phyloP scores from a whole-genome alignment of 164 flowering plant genomes.

The Litsea cubeba region DNA sequence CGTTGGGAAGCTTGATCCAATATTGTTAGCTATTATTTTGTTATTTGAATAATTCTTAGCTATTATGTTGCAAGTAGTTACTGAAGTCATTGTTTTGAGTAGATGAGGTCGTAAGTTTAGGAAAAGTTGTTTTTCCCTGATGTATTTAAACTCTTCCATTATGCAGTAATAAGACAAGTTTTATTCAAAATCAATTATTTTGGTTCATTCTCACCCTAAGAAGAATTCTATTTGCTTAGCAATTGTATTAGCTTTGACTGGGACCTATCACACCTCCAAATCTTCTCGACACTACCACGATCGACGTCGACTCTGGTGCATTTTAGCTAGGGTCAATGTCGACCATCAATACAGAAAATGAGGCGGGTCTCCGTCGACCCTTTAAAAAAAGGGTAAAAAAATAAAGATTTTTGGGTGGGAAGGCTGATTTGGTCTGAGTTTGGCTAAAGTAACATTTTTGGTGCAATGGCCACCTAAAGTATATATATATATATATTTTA shows the following conservation, averaged over 20 bases:
- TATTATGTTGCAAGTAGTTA: background rate
- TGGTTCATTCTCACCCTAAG: background rate
- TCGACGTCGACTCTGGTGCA: too few relatives aligned
- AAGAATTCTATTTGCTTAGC: background rate
- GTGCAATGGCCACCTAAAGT: too few relatives aligned
- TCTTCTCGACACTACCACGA: too few relatives aligned
- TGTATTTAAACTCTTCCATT: background rate
- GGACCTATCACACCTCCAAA: slow-evolving; percentile 7
- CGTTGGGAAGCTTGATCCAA: too few relatives aligned
- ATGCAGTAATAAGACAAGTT: background rate
- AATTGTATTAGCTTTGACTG: background rate
- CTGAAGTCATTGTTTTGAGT: background rate
- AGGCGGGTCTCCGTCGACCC: too few relatives aligned
- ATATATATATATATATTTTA: fast-evolving
- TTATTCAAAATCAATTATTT: background rate
- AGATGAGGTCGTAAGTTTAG: background rate
- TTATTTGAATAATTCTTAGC: background rate
- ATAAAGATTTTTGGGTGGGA: too few relatives aligned
- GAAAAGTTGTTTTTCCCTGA: background rate
- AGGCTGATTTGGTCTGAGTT: too few relatives aligned
- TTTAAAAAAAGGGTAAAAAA: too few relatives aligned
- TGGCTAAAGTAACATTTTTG: too few relatives aligned
- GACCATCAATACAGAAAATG: too few relatives aligned
- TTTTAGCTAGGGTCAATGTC: too few relatives aligned
- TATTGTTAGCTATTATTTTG: too few relatives aligned